These are phyloP conservation scores for Lippia alba DNA, from an alignment of 305 asterid genomes.

Conservation along the genomic window DNA sequence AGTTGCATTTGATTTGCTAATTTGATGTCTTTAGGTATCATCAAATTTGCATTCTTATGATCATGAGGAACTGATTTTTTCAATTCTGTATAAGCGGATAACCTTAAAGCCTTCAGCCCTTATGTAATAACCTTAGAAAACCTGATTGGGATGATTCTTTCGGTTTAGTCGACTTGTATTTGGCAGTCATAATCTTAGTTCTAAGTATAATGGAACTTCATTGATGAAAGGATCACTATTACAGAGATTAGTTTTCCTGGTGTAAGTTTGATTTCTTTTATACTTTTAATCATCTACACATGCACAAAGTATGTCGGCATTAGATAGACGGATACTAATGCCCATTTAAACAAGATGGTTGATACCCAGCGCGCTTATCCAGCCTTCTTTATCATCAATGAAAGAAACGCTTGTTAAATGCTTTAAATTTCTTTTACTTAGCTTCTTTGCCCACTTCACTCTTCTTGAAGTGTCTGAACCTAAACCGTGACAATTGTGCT, in stretches of 20 bases:
- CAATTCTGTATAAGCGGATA: neutral
- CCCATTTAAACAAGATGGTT: neutral
- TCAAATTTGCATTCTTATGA: neutral
- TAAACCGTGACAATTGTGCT: conserved; percentile 55
- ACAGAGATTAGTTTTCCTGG: neutral
- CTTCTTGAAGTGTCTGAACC: conserved; percentile 59
- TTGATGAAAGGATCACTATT: too few species aligned
- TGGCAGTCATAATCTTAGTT: neutral
- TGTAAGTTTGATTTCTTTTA: neutral
- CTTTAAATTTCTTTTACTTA: conserved; percentile 34
- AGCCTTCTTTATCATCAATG: conserved; percentile 66
- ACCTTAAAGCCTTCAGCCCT: neutral
- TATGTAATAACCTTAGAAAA: too few species aligned
- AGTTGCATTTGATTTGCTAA: neutral
- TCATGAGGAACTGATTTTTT: neutral
- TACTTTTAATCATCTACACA: neutral
- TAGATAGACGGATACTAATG: neutral
- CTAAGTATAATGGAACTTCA: neutral
- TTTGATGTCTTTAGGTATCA: neutral
- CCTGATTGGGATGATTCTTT: too few species aligned
- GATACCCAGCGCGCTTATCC: conserved; percentile 38
- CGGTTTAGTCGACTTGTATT: too few species aligned
- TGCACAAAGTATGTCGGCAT: neutral
- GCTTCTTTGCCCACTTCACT: conserved; percentile 61
- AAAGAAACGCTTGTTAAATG: conserved; percentile 51